Conservation (phyloP, 176 grass and related monocot species). For the Oryza meyeriana region DNA sequence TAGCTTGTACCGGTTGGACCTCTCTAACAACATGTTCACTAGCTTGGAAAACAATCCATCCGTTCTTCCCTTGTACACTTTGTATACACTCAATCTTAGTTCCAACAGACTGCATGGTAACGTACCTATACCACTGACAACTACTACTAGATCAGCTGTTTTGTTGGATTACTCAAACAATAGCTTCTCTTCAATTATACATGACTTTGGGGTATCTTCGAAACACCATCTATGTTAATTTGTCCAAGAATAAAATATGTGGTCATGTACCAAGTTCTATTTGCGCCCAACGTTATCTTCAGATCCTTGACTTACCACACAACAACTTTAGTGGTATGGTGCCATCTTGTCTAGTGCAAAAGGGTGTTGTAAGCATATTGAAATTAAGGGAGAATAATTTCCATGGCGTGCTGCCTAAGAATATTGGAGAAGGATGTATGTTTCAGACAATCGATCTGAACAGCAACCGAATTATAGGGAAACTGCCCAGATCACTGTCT, state of each 20-base stretch:
- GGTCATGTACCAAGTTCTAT: constrained; percentile 1
- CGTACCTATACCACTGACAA: not conserved
- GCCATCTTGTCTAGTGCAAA: not conserved
- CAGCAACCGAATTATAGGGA: not conserved
- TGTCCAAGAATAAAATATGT: not conserved
- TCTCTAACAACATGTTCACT: constrained; percentile 18
- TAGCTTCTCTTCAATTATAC: not conserved
- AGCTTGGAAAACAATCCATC: not conserved
- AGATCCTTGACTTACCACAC: not conserved
- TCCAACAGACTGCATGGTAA: not conserved
- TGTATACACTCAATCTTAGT: not conserved
- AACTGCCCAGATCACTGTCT: constrained; percentile 6
- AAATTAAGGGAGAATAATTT: constrained; percentile 21
- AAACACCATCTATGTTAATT: not conserved
- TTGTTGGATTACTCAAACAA: constrained; percentile 20
- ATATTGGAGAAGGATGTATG: not conserved
- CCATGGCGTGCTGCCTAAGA: not conserved
- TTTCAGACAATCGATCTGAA: constrained; percentile 20
- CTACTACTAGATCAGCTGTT: rapidly evolving
- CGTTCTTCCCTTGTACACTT: not conserved
- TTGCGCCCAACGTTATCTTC: not conserved
- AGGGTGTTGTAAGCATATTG: not conserved
- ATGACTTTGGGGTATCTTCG: not conserved
- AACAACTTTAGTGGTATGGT: constrained; percentile 16
- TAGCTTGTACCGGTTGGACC: not conserved